Evolutionary conservation across 1,284 basidiomycete species (phyloP), one percentile per base, ranked within the genome.

Genomic region (Sporisorium sorghi): DNA sequence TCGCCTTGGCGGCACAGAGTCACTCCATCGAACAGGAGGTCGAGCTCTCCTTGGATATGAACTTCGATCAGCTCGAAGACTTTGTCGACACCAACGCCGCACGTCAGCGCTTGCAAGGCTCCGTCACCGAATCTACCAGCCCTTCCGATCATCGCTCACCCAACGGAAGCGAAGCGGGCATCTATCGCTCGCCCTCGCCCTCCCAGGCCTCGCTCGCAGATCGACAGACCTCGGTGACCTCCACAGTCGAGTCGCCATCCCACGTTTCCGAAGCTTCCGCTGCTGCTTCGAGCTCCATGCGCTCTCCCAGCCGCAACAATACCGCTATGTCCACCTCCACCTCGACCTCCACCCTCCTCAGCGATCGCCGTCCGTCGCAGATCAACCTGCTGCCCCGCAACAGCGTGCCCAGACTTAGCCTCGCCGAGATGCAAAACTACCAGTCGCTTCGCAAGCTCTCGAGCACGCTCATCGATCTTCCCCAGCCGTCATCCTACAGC

Each of bases 31-130:
- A 76, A 30, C 66, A 66, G 55, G 65, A 77, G 55, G 71, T 73
- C 35, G 75, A 74, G 28, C 58, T 75, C 5, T 75, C 86, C 21
- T 88, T 94, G 39, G 92, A 95, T 85, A 91, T 90, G 51, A 90
- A 95, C 74, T 86, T 95, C 43, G 88, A 91, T 32, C 87, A 90
- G 63, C 93, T 97, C 88, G 91, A 92, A 50, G 93, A 92, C 30
- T 93, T 96, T 82, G 87, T 96, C 73, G 88, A 93, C 83, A 84
- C 69, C 44, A 71, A 62, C n/a, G 58, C 67, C 1, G 63, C 59
- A 3, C 72, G 78, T n/a, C 71, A 73, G 42, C 60, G 71, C 26
- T 61, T 73, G 2, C 60, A 68, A 12, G 71, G 65, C 17, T 73
- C 71, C 17, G 58, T 58, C 32, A 48, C 66, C 35, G 78, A 79